phyloP scores from a whole-genome alignment of 1,284 basidiomycete genomes.

The Ustilago xerochloae region DNA sequence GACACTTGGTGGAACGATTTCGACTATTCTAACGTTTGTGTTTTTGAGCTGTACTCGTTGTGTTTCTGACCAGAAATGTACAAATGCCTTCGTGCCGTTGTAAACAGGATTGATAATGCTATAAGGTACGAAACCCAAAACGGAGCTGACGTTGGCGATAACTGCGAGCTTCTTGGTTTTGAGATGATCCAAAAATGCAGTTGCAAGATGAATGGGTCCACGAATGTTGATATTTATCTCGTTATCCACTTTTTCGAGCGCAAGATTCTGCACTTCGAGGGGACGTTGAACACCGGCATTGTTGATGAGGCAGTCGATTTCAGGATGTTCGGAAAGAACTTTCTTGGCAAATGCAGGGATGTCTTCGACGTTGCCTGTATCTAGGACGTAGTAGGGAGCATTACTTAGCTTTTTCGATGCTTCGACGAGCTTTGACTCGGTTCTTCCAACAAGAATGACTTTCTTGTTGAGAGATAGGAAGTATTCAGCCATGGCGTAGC shows the following conservation, averaged over 20 bases:
- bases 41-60: constrained; percentile 59
- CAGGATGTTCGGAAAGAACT: constrained; percentile 68
- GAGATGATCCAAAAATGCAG: constrained; percentile 58
- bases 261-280: constrained; percentile 58
- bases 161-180: constrained; percentile 53
- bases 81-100: constrained; percentile 57
- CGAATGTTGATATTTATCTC: constrained; percentile 64
- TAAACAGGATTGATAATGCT: constrained; percentile 56
- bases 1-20: constrained; percentile 64
- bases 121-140: constrained; percentile 59
- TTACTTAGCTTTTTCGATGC: constrained; percentile 65
- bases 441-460: constrained; percentile 68
- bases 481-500: constrained; percentile 68
- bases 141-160: constrained; percentile 61
- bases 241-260: constrained; percentile 57
- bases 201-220: constrained; percentile 61
- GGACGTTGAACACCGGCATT: constrained; percentile 69
- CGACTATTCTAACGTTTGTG: constrained; percentile 58
- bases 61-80: constrained; percentile 62
- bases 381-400: constrained; percentile 68
- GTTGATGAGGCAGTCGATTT: constrained; percentile 70
- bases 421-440: constrained; percentile 65
- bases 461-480: constrained; percentile 67
- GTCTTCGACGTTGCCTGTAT: constrained; percentile 65
- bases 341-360: constrained; percentile 64